These are phyloP conservation scores for Dactylella cylindrospora DNA, from an alignment of 2,329 filamentous ascomycete species.

Conservation along the genomic window DNA sequence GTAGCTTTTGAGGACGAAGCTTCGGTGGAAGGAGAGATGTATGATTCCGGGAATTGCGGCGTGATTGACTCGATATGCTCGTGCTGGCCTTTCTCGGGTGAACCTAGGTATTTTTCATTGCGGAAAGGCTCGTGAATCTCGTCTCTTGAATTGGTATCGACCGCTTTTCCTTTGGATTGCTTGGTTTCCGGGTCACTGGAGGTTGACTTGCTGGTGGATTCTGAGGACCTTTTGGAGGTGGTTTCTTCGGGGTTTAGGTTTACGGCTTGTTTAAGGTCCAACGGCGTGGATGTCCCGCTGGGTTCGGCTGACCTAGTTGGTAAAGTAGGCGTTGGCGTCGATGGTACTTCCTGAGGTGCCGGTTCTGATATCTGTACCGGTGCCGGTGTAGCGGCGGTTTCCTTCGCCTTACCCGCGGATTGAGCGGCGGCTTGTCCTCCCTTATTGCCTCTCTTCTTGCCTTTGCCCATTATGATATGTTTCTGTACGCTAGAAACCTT, in stretches of 20 bases:
- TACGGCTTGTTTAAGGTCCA: constrained; percentile 31
- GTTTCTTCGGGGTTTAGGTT: constrained; percentile 7
- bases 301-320: too few relatives aligned
- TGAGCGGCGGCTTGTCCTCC: neutral
- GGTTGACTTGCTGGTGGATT: neutral
- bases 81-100: neutral
- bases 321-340: constrained; percentile 1
- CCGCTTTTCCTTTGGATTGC: too few relatives aligned
- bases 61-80: too few relatives aligned
- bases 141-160: too few relatives aligned
- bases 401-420: neutral
- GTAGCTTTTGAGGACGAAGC: constrained; percentile 9
- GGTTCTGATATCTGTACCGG: neutral
- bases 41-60: too few relatives aligned
- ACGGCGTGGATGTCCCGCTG: constrained; percentile 3
- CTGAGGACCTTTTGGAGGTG: neutral
- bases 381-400: neutral
- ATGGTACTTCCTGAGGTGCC: constrained; percentile 1
- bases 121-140: neutral
- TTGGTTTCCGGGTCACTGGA: neutral
- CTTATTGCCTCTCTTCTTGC: constrained; percentile 13
- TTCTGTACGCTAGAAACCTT: too few relatives aligned
- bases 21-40: constrained; percentile 6
- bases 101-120: neutral
- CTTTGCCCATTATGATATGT: constrained; percentile 13